Evolutionary conservation across 2,329 filamentous ascomycete genomes (phyloP), one percentile per base, ranked within the genome.

Genomic region (Pseudocercospora eumusae): DNA sequence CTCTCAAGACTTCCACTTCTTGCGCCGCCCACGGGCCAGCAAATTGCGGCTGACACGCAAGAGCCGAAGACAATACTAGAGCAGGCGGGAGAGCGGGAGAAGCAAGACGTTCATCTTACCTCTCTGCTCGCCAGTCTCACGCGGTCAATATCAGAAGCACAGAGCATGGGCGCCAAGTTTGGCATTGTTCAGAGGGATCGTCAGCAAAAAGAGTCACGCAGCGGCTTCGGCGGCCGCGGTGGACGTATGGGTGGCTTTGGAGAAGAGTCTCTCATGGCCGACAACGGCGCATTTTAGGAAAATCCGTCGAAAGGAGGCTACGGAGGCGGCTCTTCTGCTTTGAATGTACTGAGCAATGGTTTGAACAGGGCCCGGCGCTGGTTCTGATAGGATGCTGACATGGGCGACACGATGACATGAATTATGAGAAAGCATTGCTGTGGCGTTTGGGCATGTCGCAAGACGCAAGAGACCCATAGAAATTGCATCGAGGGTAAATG

Each of bases 1-100:
- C 85, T 96, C 65, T 88, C 88, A 55, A 89, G 93, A 56, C 84
- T 97, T 27, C 89, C 90, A 42, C 87, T 98, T 18, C 84, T 97
- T 58, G 86, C 89, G 4, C 92, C 93, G 85, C 96, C 56, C 83
- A 65, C 31, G 18, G 58, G 52, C n/a, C 58, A 86, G 86, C 62
- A 87, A 90, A 59, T 83, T 95, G 52, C 27, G 82, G 95, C 62
- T 6, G 62, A 65, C 42, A 9, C 63, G 10, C 78, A 82, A 25
- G 81, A 84, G 33, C 89, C 96, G 75, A 33, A 53, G 25, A 63
- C 66, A 8, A 63, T 65, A 18, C 57, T 72, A 18, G 60, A 68
- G 31, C 60, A 67, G 36, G 71, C 73, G 13, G 84, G 90, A 40
- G 80, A 89, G 40, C 86, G 89, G 57, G 90, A 96, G 77, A 83